Evolutionary conservation across 106 monocot species (phyloP), one percentile per base, ranked within the genome.

Genomic region (Acorus gramineus): DNA sequence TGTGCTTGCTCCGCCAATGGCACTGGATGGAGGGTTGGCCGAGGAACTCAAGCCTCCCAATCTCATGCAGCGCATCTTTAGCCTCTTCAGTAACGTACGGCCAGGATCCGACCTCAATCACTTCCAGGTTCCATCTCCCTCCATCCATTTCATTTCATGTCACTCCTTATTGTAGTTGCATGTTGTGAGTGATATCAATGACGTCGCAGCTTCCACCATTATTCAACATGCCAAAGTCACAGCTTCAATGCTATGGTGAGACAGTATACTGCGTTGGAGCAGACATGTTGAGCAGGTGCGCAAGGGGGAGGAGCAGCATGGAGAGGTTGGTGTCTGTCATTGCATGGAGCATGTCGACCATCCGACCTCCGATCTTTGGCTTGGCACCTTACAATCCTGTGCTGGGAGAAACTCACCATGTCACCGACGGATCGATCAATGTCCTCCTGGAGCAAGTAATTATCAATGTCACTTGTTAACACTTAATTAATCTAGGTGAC

Each of bases 181-280:
- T 28, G 28, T 28, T 28, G 28, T 28, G 28, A 28, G 28, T 28
- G 28, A 28, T 28, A 28, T 28, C 28, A 28, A 28, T 1, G 28
- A 28, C 28, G 28, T 28, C 28, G 71, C 72, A 95, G 96, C 81
- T 96, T 53, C 85, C 96, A 58, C 80, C 91, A 6, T 44, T 87
- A 2, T 96, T 96, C 83, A 91, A 96, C 85, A 62, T 96, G 80
- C 96, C 96, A 13, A 96, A 96, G 51, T 96, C 96, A 5, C 96
- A 96, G 46, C 87, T 96, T 8, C 96, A 96, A 50, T 85, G 82
- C 72, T 96, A 87, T 42, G 96, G 85, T 2, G 96, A 96, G 68
- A 61, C 73, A 7, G 78, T 96, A 3, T 96, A 87, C 65, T 91
- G 96, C 80, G 54, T 65, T 46, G 72, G 72, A 0, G 75, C 77